These are phyloP conservation scores for Xylaria intraflava DNA, from an alignment of 495 filamentous ascomycete genomes.

Conservation along the genomic window DNA sequence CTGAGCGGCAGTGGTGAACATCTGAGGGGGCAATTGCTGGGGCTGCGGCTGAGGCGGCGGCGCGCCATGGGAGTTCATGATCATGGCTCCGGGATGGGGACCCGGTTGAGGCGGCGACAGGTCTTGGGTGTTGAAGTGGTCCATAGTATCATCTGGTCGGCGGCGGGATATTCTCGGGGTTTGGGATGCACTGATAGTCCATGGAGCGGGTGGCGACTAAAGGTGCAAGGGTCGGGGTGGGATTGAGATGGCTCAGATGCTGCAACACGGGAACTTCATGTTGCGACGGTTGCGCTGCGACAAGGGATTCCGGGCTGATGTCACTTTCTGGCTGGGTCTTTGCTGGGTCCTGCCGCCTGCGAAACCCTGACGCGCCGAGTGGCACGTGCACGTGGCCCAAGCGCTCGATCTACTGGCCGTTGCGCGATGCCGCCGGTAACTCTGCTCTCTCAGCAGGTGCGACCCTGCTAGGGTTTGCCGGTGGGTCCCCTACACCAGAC, in stretches of 20 bases:
- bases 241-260: neutral
- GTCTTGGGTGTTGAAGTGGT: conserved; percentile 42
- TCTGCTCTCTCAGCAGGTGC: neutral
- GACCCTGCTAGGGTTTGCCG: no score
- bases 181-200: neutral
- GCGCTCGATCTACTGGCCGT: neutral
- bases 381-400: neutral
- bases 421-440: neutral
- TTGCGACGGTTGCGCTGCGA: neutral
- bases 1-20: conserved; percentile 98
- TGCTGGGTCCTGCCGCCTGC: no score
- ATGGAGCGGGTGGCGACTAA: neutral
- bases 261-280: conserved; percentile 3
- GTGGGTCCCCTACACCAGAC: no score
- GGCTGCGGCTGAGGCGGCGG: conserved; percentile 35
- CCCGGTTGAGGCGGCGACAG: conserved; percentile 27
- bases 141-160: conserved; percentile 37
- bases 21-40: conserved; percentile 69
- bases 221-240: neutral
- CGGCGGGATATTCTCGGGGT: neutral
- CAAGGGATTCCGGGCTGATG: conserved; percentile 4
- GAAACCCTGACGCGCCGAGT: conserved; percentile 2
- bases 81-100: conserved; percentile 15
- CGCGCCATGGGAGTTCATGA: conserved; percentile 18
- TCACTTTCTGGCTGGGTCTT: conserved; percentile 3